Evolutionary conservation across 305 asterid species (phyloP), one percentile per base, ranked within the genome.

Genomic region (Fraxinus latifolia): DNA sequence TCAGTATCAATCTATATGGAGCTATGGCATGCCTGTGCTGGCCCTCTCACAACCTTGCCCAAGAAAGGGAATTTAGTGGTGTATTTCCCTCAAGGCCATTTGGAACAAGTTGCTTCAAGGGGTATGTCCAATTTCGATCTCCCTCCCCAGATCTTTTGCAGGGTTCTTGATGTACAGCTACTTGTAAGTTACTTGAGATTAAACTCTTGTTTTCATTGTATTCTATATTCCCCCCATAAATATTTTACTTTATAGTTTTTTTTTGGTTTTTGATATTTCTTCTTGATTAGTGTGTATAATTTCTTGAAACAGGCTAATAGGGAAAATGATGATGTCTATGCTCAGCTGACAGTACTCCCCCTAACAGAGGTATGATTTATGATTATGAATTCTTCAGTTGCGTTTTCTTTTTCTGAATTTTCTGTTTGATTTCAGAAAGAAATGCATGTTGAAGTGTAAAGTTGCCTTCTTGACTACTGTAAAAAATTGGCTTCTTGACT

Each of bases 1-100:
- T 29, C 89, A 1, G 83, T 91, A 29, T 90, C 93, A 80, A 84
- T 93, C 37, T 92, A 87, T 75, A 83, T 86, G 83, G 99, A 95
- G 93, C 94, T 95, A 5, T 95, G 99, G 99, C 90, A 94, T 88
- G 98, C 98, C 70, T 91, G 98, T 87, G 97, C 98, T 86, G 97
- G 99, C 0, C 98, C 99, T 32, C 87, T 95, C 7, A 92, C 93
- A 17, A 86, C 86, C 83, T 86, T 95, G 89, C 98, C 98, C 70
- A 91, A 86, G 87, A 94, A 93, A 82, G 98, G 96, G 27, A 90
- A 92, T 90, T 91, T 87, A 58, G 97, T 93, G 79, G 94, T 93
- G 60, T 94, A 94, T 87, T 95, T 94, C 84, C 97, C 98, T 78
- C 97, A 94, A 84, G 98, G 98, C 34, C 99, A 93, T 82, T 50